A percentile compares a stretch with the other conserved stretches of the same genome.
Conservation (phyloP, 345 rosid species). For the Eutrema heterophyllum region DNA sequence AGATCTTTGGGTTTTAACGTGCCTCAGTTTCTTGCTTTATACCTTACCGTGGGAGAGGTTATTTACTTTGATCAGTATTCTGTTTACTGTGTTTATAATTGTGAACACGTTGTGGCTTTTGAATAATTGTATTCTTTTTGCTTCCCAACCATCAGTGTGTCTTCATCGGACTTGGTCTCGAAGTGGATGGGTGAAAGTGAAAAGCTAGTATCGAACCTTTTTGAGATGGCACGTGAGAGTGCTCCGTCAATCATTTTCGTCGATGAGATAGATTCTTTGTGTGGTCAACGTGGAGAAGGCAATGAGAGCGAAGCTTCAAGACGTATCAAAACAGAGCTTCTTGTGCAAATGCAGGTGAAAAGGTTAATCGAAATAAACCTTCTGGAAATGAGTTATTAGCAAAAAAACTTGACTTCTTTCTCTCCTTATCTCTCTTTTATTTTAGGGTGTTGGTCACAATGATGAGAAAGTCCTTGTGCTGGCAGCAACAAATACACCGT, state of each 20-base stretch:
- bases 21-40: not conserved
- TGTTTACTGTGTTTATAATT: not conserved
- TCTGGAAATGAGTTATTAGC: not conserved
- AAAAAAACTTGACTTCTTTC: not conserved
- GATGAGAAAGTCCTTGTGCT: constrained; percentile 92
- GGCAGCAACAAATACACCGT: constrained; percentile 90
- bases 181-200: constrained; percentile 99
- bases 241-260: constrained; percentile 84
- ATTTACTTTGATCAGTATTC: too few relatives aligned
- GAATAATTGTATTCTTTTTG: not conserved
- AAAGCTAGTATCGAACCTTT: constrained; percentile 84
- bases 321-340: constrained; percentile 93
- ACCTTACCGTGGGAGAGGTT: not conserved
- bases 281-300: constrained; percentile 94
- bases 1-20: not conserved
- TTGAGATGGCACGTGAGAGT: constrained; percentile 92
- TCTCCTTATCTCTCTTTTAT: not conserved
- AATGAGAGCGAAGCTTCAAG: constrained; percentile 94
- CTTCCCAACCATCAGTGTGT: constrained; percentile 44
- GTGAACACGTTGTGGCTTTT: not conserved
- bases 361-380: not conserved
- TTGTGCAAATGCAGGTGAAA: constrained; percentile 95
- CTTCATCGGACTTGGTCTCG: constrained; percentile 88
- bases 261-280: constrained; percentile 87
- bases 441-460: constrained; percentile 81